Conservation (phyloP, 2,329 filamentous ascomycete genomes). For the Sporothrix pallida region DNA sequence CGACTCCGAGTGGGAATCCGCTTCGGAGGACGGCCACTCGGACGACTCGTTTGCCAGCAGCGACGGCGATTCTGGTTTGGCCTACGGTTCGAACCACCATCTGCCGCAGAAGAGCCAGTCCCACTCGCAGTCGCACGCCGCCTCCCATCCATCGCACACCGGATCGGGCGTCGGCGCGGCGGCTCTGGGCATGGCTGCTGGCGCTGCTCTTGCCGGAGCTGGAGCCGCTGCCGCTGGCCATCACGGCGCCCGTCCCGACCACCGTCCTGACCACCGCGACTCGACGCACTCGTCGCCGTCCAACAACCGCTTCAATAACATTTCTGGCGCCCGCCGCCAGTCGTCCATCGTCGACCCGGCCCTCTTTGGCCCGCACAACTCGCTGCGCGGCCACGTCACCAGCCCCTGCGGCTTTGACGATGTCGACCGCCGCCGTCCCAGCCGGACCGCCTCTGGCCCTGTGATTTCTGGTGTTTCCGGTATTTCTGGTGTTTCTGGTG, state of each 20-base stretch:
- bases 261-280: background rate
- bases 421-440: background rate
- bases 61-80: slow-evolving; percentile 50
- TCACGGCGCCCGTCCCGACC: background rate
- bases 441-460: slow-evolving; percentile 1
- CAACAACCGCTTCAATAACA: slow-evolving; percentile 33
- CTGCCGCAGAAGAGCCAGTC: background rate
- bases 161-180: background rate
- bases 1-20: slow-evolving; percentile 64
- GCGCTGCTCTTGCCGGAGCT: background rate
- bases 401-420: slow-evolving; percentile 62
- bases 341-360: slow-evolving; percentile 62
- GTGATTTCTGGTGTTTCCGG: background rate
- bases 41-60: slow-evolving; percentile 47
- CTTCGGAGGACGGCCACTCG: slow-evolving; percentile 54
- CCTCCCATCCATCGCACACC: background rate
- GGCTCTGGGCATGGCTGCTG: slow-evolving; percentile 13
- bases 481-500: background rate
- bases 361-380: slow-evolving; percentile 66
- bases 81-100: slow-evolving; percentile 49
- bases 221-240: background rate
- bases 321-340: slow-evolving; percentile 44
- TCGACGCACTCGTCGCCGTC: slow-evolving; percentile 32
- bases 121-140: slow-evolving; percentile 32
- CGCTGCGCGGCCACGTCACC: slow-evolving; percentile 61